Conservation (phyloP, 768 basidiomycete genomes). For the Suillus sp. region DNA sequence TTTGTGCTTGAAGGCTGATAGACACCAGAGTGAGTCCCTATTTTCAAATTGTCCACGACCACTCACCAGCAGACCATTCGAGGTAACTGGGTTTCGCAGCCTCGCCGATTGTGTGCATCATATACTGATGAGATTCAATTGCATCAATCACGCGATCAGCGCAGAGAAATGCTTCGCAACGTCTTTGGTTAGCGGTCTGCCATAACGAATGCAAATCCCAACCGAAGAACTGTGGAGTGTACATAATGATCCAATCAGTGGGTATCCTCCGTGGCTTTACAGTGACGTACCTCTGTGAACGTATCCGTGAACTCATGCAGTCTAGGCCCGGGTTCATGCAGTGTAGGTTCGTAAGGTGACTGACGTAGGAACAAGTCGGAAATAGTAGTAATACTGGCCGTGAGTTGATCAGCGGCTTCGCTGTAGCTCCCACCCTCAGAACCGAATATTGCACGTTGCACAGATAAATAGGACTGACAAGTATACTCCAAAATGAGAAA, state of each 20-base stretch:
- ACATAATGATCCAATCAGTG: not conserved
- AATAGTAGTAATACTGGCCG: not conserved
- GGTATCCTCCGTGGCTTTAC: not conserved
- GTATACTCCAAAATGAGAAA: not conserved
- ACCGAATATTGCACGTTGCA: not conserved
- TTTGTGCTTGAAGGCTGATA: not conserved
- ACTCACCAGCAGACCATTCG: not conserved
- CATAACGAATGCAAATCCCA: not conserved
- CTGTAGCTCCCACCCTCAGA: not conserved
- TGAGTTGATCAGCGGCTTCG: not conserved
- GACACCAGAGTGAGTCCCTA: not conserved
- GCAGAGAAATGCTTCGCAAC: not conserved
- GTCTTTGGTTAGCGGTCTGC: not conserved
- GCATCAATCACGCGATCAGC: not conserved
- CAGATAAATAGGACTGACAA: not conserved
- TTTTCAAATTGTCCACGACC: not conserved
- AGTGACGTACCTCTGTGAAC: not conserved
- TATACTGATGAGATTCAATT: not conserved
- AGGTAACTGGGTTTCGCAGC: not conserved
- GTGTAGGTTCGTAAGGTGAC: too few relatives aligned
- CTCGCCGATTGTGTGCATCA: not conserved
- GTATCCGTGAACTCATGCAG: not conserved
- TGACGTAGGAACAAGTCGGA: not conserved
- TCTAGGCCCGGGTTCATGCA: too few relatives aligned
- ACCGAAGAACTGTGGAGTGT: not conserved